Base-by-base conservation (phyloP, 495 filamentous ascomycete species). In the Sabuloglossum arenarium region DNA sequence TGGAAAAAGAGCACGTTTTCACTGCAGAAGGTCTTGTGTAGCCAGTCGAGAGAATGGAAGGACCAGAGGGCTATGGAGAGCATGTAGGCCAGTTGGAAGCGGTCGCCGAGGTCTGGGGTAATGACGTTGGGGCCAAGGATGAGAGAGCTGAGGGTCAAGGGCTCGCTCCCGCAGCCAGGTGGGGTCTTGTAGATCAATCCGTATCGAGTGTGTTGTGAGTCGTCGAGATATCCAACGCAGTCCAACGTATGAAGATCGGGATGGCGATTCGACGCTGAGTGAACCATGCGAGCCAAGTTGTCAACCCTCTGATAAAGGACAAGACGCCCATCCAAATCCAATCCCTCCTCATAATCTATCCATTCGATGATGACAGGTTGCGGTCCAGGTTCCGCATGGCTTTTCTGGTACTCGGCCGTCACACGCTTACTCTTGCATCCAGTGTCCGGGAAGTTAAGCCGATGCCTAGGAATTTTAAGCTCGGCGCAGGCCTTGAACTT, bases 11-110 rank as follows among this genome's bases (percentile, higher is more conserved):
- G 58, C 25, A 69, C 64, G 55, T 65, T 68, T 32, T 53, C 54
- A 30, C 58, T 58, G 54, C 59, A 63, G 53, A 69, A 58, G 4
- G 67, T 62, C 58, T 70, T 69, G 57, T 70, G 67, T 19, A 70
- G 61, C 67, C 65, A 70, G 55, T 69, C 64, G 28, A 69, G 65
- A 0, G 64, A 67, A 53, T 69, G 68, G 42, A 69, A 62, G 8
- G 61, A 66, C 66, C 66, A 68, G 11, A 68, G 55, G 16, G 64
- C 61, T 11, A 67, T 58, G 30, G 65, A 66, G 21, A 69, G 64
- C 12, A 58, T 63, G 42, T 62, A 56, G 8, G 66, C 66, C 6
- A 68, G 60, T 3, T 51, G 59, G 52, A 69, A 64, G 6, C 65
- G 63, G n/a, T 62, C 66, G 27, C 62, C 61, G 0, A 70, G 62